Evolutionary conservation across 768 basidiomycete species (phyloP).

Genomic region (Termitomyces sp.): DNA sequence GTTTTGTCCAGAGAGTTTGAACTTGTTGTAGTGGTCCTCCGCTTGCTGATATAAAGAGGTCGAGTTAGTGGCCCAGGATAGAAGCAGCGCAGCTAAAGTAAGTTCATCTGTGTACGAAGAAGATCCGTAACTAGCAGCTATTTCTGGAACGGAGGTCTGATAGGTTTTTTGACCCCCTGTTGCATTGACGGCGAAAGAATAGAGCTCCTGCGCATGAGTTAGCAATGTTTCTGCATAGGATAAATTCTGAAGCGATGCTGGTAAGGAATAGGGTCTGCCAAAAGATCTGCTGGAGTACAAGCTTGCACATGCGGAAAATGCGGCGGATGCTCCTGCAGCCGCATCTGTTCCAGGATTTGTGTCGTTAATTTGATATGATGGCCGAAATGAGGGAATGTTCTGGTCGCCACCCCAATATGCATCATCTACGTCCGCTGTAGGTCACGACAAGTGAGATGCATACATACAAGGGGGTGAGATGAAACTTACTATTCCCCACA

Average conservation of each 20-base stretch:
- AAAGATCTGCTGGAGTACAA: constrained; percentile 69
- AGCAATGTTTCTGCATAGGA: constrained; percentile 72
- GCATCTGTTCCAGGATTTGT: constrained; percentile 88
- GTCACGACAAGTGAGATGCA: constrained; percentile 1
- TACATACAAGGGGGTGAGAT: neutral
- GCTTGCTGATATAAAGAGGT: constrained; percentile 62
- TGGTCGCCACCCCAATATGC: constrained; percentile 90
- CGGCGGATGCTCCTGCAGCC: constrained; percentile 79
- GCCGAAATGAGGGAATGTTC: constrained; percentile 70
- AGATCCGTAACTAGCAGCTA: constrained; percentile 65
- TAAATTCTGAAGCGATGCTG: constrained; percentile 68
- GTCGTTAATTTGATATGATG: constrained; percentile 76
- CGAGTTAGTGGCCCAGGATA: constrained; percentile 70
- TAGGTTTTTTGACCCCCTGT: constrained; percentile 60
- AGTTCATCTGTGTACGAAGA: constrained; percentile 74
- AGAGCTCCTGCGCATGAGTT: constrained; percentile 72
- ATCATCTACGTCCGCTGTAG: constrained; percentile 59
- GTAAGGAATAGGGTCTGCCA: constrained; percentile 46
- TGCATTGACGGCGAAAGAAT: constrained; percentile 71
- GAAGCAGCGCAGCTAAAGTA: constrained; percentile 70
- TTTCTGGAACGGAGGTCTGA: constrained; percentile 67
- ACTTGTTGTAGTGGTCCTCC: constrained; percentile 56
- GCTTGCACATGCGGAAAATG: constrained; percentile 83
- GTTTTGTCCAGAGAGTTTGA: constrained; percentile 49
- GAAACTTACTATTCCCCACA: constrained; percentile 58